Evolutionary conservation across 345 rosid species (phyloP).

Genomic region (Pseudoturritis turrita): DNA sequence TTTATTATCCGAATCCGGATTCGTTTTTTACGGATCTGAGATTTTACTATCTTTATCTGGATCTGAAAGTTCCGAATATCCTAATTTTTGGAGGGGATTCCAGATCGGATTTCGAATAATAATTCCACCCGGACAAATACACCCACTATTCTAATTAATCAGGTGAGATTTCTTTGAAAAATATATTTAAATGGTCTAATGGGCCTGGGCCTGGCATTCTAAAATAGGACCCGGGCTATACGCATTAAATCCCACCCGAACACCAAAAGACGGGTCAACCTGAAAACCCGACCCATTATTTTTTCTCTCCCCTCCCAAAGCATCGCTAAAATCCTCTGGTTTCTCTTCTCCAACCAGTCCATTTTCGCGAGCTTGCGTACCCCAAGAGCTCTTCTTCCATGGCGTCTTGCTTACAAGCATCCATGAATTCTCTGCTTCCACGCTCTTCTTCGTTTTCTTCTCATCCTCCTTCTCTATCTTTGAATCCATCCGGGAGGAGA

Average conservation of each 20-base stretch:
- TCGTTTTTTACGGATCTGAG: no score
- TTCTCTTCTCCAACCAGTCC: constrained; percentile 13
- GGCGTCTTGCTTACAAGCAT: constrained; percentile 49
- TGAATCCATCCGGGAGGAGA: constrained; percentile 29
- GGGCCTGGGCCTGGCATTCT: neutral
- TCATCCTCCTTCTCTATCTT: constrained; percentile 25
- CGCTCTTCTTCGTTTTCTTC: constrained; percentile 19
- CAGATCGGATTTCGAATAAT: no score
- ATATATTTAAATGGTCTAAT: no score
- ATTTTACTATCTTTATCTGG: no score
- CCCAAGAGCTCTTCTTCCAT: constrained; percentile 20
- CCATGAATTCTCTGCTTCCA: constrained; percentile 38
- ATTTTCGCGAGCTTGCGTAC: constrained; percentile 24
- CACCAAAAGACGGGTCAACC: neutral
- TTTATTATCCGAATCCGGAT: no score
- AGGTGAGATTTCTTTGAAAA: no score
- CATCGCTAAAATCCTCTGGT: constrained; percentile 24
- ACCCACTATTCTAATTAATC: no score
- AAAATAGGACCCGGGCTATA: neutral
- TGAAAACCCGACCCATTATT: neutral
- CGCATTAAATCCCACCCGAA: neutral
- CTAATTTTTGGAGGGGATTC: no score
- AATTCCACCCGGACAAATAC: no score
- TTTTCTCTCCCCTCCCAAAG: neutral
- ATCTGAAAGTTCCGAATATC: no score